Percentiles rank a stretch among this genome's conserved stretches.
phyloP scores from a whole-genome alignment of 2,329 filamentous ascomycete genomes.

The Monosporascus sp. region DNA sequence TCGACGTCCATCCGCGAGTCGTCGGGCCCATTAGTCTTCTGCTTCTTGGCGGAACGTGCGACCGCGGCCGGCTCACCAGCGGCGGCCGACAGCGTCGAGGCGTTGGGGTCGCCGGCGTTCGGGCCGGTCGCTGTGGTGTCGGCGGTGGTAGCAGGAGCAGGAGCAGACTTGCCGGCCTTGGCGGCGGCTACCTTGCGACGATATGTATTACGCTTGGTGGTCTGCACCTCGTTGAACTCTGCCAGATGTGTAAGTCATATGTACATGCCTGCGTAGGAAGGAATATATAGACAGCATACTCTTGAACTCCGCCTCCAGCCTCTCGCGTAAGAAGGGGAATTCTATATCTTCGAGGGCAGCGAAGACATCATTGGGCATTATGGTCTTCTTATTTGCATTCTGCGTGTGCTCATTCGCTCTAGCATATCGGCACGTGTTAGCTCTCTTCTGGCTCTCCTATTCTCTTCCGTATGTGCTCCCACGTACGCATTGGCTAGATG shows the following conservation, averaged over 20 bases:
- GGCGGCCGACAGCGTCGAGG: slow-evolving; percentile 20
- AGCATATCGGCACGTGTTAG: background rate
- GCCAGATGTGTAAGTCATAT: background rate
- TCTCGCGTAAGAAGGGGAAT: slow-evolving; percentile 63
- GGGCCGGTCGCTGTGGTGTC: background rate
- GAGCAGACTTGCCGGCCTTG: slow-evolving; percentile 38
- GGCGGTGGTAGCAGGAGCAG: background rate
- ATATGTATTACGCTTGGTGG: slow-evolving; percentile 69
- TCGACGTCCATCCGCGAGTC: slow-evolving; percentile 42
- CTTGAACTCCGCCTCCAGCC: slow-evolving; percentile 69
- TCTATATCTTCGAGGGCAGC: slow-evolving; percentile 72
- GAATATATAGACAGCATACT: slow-evolving; percentile 44
- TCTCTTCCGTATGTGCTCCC: background rate
- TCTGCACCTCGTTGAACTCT: slow-evolving; percentile 70
- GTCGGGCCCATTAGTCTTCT: slow-evolving; percentile 31
- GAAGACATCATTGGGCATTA: slow-evolving; percentile 70
- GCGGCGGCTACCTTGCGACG: slow-evolving; percentile 63
- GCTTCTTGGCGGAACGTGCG: slow-evolving; percentile 31
- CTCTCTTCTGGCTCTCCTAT: too few species aligned
- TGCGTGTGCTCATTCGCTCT: slow-evolving; percentile 71
- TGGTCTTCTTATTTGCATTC: slow-evolving; percentile 68
- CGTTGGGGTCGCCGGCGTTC: slow-evolving; percentile 26
- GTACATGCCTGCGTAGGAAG: background rate
- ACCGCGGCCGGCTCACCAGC: slow-evolving; percentile 11
- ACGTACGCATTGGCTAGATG: slow-evolving; percentile 71